Conservation (phyloP, 129 eudicot species). For the Logfia minima region DNA sequence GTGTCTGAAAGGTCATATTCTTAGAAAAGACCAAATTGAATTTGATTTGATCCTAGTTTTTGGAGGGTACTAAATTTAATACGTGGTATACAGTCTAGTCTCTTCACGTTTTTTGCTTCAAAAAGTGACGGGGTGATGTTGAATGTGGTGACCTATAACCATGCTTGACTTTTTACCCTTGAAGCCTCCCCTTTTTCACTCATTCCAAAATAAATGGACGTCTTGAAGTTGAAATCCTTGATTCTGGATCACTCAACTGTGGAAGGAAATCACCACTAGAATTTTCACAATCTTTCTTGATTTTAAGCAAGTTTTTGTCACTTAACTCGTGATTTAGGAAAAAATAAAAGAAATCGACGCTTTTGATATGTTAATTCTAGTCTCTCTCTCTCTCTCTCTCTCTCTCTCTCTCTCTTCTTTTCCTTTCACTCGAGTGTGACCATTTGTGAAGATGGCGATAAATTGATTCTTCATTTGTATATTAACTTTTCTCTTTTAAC, state of each 20-base stretch:
- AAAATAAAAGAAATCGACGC: too few relatives aligned
- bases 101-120: conserved; percentile 28
- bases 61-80: conserved; percentile 10
- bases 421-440: not conserved
- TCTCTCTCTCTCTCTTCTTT: too few relatives aligned
- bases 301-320: not conserved
- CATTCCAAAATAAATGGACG: not conserved
- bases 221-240: conserved; percentile 10
- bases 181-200: conserved; percentile 1
- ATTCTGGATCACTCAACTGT: not conserved
- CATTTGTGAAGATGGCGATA: not conserved
- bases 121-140: conserved; percentile 9
- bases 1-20: not conserved
- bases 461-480: too few relatives aligned
- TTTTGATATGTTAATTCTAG: too few relatives aligned
- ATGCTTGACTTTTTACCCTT: conserved; percentile 15
- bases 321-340: not conserved
- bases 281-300: not conserved
- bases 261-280: not conserved
- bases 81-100: conserved; percentile 13
- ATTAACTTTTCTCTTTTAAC: too few relatives aligned
- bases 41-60: conserved; percentile 13
- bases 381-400: too few relatives aligned
- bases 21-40: conserved; percentile 15
- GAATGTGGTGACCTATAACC: not conserved